Base-by-base conservation (phyloP, 1,284 basidiomycete genomes). In the Albatrellus sp. region DNA sequence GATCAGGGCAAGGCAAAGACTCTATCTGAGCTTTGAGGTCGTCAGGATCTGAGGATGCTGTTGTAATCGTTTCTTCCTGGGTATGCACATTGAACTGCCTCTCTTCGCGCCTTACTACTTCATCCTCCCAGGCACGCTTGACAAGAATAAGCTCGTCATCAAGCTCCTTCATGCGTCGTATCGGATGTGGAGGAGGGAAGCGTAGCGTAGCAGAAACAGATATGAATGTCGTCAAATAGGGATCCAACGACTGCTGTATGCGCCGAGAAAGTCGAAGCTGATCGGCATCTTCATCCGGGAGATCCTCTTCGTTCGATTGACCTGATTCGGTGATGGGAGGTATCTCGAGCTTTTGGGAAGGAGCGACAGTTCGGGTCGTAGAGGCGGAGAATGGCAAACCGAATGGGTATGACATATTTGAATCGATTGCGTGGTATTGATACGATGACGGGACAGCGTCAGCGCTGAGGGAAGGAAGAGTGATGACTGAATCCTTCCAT, bases 401-500 rank as follows among this genome's bases (percentile, higher is more conserved):
- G 49, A 42, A 14, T 32, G 35, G 32, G 37, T 42, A 11, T 5
- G 24, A 19, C 30, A 8, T 42, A 24, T 52, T 50, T 24, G 24
- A 7, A 48, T 50, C 13, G 46, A 37, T n/a, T 47, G 48, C 32
- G 43, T 40, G 19, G 53, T 47, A 10, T 50, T 45, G 44, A 24
- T 54, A 51, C 16, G 63, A 51, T 1, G 62, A 54, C 19, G 83
- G 84, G 9, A 77, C 72, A 14, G 86, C 82, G 50, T 81, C 75
- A 17, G 66, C 52, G 37, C 77, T 73, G 47, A 85, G 68, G 8
- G 71, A 71, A 9, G 89, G 89, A 14, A 88, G 60, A 4, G 84
- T 84, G 52, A 92, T 85, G 45, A 90, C 79, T 40, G 89, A 90
- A 61, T 98, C 94, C 59, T 89, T 90, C 80, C 92, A 94, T 14